These are phyloP conservation scores for Oldenlandia corymbosa DNA, from an alignment of 257 asterid species.

Conservation along the genomic window DNA sequence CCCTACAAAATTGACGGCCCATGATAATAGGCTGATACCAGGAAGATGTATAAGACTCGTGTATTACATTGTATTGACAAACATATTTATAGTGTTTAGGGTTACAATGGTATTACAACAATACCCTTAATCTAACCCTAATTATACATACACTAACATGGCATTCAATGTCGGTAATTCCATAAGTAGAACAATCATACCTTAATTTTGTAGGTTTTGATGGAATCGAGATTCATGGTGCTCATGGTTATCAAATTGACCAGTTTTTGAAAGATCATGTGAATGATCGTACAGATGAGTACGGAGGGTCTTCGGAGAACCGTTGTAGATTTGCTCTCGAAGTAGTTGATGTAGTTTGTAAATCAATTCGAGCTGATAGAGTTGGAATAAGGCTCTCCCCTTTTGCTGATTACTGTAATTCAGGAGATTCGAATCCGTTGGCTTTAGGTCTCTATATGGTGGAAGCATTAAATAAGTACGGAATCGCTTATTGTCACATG, in stretches of 20 bases:
- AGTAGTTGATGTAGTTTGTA: slow-evolving; percentile 38
- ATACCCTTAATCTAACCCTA: too few relatives aligned
- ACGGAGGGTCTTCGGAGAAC: slow-evolving; percentile 60
- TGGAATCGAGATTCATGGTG: slow-evolving; percentile 81
- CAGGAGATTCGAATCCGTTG: slow-evolving; percentile 52
- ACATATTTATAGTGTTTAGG: too few relatives aligned
- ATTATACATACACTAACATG: too few relatives aligned
- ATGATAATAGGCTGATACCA: too few relatives aligned
- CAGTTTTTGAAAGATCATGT: slow-evolving; percentile 63
- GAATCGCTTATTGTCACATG: slow-evolving; percentile 53
- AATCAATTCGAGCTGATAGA: slow-evolving; percentile 43
- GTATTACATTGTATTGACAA: too few relatives aligned
- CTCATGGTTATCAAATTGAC: slow-evolving; percentile 62
- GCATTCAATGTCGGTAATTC: too few relatives aligned
- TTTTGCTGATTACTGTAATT: slow-evolving; percentile 28
- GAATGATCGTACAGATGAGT: slow-evolving; percentile 58
- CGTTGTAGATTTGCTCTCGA: slow-evolving; percentile 62
- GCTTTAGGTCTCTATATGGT: slow-evolving; percentile 56
- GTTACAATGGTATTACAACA: too few relatives aligned
- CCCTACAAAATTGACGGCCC: too few relatives aligned
- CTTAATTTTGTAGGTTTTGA: slow-evolving; percentile 48
- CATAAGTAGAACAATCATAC: too few relatives aligned
- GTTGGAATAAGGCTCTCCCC: slow-evolving; percentile 71
- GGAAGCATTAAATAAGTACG: slow-evolving; percentile 39
- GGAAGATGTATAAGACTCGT: too few relatives aligned